phyloP scores from a whole-genome alignment of 371 early-diverging fungal genomes.

The Saksenaea oblongispora region DNA sequence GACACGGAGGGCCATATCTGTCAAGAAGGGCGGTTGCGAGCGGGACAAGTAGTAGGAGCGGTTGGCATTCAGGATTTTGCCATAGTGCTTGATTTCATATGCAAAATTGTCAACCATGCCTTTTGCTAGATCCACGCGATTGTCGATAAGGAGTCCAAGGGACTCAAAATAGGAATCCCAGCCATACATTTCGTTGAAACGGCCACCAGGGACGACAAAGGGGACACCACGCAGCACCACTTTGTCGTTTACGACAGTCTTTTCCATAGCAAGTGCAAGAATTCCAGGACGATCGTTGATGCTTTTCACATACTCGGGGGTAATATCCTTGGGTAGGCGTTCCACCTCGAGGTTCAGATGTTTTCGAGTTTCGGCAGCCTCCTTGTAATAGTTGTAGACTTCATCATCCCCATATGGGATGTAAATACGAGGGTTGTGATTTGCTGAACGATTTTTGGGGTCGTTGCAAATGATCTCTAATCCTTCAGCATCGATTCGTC shows the following conservation, averaged over 20 bases:
- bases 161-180: constrained; percentile 98
- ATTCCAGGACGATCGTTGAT: constrained; percentile 91
- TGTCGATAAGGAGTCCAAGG: constrained; percentile 86
- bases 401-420: constrained; percentile 82
- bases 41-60: constrained; percentile 95
- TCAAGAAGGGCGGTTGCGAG: constrained; percentile 97
- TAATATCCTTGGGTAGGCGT: constrained; percentile 82
- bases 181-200: constrained; percentile 99
- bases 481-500: constrained; percentile 91
- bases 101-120: constrained; percentile 97
- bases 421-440: constrained; percentile 86
- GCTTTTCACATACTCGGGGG: constrained; percentile 89
- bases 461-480: constrained; percentile 90
- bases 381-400: constrained; percentile 78
- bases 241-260: constrained; percentile 55
- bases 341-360: constrained; percentile 82
- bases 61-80: constrained; percentile 97
- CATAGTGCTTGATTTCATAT: constrained; percentile 95
- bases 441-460: constrained; percentile 87
- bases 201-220: constrained; percentile 97
- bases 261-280: constrained; percentile 81
- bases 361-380: constrained; percentile 65
- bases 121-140: constrained; percentile 78
- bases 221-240: constrained; percentile 75
- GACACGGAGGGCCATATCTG: constrained; percentile 93